Percentiles rank a stretch among this genome's conserved stretches.
Evolutionary conservation across 1,139 yeast species (phyloP).

Genomic region (Tardiomyces blankii): DNA sequence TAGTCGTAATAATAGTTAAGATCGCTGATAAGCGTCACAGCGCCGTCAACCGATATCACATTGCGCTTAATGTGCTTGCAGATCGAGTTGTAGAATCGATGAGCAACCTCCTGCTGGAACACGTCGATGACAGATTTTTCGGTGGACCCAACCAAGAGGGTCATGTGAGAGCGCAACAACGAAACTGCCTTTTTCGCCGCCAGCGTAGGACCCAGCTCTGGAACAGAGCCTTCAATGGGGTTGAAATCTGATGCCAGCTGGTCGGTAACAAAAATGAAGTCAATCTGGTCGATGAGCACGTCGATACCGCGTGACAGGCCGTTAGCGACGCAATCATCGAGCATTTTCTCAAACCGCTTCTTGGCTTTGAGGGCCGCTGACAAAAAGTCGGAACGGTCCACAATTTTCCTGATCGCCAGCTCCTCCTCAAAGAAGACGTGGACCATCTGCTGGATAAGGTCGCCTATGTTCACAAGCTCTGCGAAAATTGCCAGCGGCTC

Average conservation of each 20-base stretch:
- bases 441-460: conserved; percentile 82
- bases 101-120: conserved; percentile 88
- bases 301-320: conserved; percentile 88
- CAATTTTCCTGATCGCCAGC: conserved; percentile 47
- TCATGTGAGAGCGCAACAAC: conserved; percentile 62
- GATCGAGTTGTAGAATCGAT: conserved; percentile 65
- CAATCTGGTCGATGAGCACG: conserved; percentile 70
- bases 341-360: conserved; percentile 63
- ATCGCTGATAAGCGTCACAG: conserved; percentile 47
- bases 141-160: conserved; percentile 67
- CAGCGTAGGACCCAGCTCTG: conserved; percentile 50
- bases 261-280: conserved; percentile 37
- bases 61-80: conserved; percentile 64
- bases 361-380: conserved; percentile 75
- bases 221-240: conserved; percentile 24
- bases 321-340: conserved; percentile 85
- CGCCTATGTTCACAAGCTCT: conserved; percentile 87
- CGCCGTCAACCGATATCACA: conserved; percentile 70
- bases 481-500: conserved; percentile 83
- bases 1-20: conserved; percentile 69
- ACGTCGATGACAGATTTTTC: conserved; percentile 85
- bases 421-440: conserved; percentile 88
- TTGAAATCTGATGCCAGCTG: conserved; percentile 46
- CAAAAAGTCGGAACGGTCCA: conserved; percentile 66
- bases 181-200: conserved; percentile 57